Conservation (phyloP, 306 rosid species). For the Delonix regia region DNA sequence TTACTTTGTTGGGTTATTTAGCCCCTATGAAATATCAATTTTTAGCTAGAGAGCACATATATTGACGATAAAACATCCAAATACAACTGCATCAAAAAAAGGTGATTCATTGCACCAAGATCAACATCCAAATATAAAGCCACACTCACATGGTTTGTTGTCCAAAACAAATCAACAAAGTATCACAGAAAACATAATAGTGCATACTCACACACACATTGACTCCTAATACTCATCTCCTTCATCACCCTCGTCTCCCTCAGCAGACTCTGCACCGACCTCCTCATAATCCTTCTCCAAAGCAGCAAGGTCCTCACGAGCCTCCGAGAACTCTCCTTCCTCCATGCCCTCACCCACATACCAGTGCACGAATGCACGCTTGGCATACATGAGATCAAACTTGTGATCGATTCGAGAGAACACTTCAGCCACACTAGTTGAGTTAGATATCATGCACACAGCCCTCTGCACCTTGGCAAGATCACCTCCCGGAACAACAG, state of each 20-base stretch:
- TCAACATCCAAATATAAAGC: too few relatives aligned
- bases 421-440: slow-evolving; percentile 91
- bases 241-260: slow-evolving; percentile 72
- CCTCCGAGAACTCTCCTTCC: slow-evolving; percentile 95
- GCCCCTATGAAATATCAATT: too few relatives aligned
- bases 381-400: slow-evolving; percentile 90
- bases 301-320: slow-evolving; percentile 95
- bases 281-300: slow-evolving; percentile 92
- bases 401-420: slow-evolving; percentile 84
- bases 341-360: slow-evolving; percentile 97
- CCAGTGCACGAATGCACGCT: slow-evolving; percentile 97
- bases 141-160: background rate
- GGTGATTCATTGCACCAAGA: too few relatives aligned
- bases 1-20: too few relatives aligned
- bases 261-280: slow-evolving; percentile 85
- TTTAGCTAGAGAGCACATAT: too few relatives aligned
- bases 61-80: too few relatives aligned
- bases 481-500: slow-evolving; percentile 87
- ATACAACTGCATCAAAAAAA: too few relatives aligned
- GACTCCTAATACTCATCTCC: slow-evolving; percentile 61
- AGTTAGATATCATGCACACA: slow-evolving; percentile 92
- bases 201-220: background rate
- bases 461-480: slow-evolving; percentile 95
- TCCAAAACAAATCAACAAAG: slow-evolving; percentile 2
- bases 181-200: background rate